These are phyloP conservation scores for Capsicum pubescens DNA, from an alignment of 257 asterid species.

Conservation along the genomic window DNA sequence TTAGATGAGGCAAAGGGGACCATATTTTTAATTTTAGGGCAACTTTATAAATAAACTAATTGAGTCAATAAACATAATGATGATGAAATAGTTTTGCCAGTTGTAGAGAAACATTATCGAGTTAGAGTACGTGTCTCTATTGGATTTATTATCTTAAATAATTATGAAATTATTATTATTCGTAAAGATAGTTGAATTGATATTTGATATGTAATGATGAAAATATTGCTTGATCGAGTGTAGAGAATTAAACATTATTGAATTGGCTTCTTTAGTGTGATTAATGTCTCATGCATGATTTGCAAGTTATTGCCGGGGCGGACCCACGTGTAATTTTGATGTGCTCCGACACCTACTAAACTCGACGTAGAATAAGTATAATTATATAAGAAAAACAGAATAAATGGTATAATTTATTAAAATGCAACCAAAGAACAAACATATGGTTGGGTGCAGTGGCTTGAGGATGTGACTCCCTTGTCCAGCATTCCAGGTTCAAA, in stretches of 20 bases:
- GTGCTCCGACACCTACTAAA: too few species aligned
- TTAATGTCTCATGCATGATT: not conserved
- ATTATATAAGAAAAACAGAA: too few species aligned
- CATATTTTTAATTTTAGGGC: not conserved
- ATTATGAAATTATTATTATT: not conserved
- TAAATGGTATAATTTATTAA: too few species aligned
- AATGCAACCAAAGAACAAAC: too few species aligned
- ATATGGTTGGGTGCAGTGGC: too few species aligned
- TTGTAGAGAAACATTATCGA: not conserved
- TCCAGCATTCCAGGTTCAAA: too few species aligned
- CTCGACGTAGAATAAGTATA: too few species aligned
- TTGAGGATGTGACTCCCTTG: too few species aligned
- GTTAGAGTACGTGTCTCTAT: not conserved
- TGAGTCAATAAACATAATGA: conserved; percentile 13
- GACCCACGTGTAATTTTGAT: too few species aligned
- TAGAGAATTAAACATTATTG: not conserved
- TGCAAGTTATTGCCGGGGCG: not conserved
- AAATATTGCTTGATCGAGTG: not conserved
- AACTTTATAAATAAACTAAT: not conserved
- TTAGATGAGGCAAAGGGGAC: not conserved
- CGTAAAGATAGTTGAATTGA: not conserved
- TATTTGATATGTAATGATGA: not conserved
- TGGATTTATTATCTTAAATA: conserved; percentile 4
- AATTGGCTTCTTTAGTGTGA: not conserved
- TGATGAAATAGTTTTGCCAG: not conserved